Evolutionary conservation across 1,284 basidiomycete species (phyloP), one percentile per base, ranked within the genome.

Genomic region (Trametes versicolor): DNA sequence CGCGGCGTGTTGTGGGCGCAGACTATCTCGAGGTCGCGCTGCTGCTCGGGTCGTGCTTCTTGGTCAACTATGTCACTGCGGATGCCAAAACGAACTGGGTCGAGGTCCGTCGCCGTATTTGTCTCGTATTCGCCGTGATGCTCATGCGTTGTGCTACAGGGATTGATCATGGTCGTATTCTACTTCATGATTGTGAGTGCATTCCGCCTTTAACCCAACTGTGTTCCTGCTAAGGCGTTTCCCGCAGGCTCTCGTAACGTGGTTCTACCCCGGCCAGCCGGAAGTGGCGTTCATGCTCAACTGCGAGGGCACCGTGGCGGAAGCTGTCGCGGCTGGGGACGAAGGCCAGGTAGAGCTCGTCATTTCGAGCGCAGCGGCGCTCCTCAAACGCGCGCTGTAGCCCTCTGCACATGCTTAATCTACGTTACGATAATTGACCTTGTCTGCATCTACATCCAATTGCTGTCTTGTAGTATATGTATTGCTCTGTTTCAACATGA

Each of bases 71-170:
- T 71, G 86, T 90, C 49, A 90, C 88, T 6, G 85, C 86, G 0
- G 88, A 90, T 72, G 78, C 86, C 5, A 89, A 90, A 75, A 90
- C 89, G 0, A 90, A 90, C 71, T 90, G 88, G 88, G 84, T 83
- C 7, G 79, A 80, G 70, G 75, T 68, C 36, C 8, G 39, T 43
- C 29, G 29, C 36, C 27, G 23, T 1, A 4, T 25, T 5, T 39
- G 15, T 32, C 23, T 17, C 29, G 8, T 23, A 13, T 5, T 7
- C 27, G 2, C 19, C 12, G 5, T 29, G 32, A n/a, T n/a, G 21
- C 54, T 41, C 5, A 29, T 48, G 39, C 49, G 52, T 69, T 29
- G 29, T 54, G 29, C 70, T 32, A 10, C 51, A 89, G 78, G 87
- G 89, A 2, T 75, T 82, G 47, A 82, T 86, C 49, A 83, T 90